Conservation (phyloP, 768 basidiomycete species). For the Boletus subcaerulescens region DNA sequence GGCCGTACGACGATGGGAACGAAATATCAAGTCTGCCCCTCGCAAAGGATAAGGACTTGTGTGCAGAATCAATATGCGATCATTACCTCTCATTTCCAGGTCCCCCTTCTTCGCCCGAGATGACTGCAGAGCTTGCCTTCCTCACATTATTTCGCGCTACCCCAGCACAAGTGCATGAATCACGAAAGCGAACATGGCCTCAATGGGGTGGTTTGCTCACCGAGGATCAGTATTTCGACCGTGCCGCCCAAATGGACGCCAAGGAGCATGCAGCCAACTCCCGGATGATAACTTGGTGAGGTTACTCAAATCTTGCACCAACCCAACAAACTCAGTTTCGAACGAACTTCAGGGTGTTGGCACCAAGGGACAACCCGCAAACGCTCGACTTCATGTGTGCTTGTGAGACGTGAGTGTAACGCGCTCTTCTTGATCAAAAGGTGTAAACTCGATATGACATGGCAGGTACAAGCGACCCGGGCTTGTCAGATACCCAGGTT, state of each 20-base stretch:
- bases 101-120: not conserved
- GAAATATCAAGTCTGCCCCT: too few relatives aligned
- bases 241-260: slow-evolving; percentile 38
- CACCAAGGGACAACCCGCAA: slow-evolving; percentile 46
- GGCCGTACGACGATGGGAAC: too few relatives aligned
- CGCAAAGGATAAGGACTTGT: too few relatives aligned
- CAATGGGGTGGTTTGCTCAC: slow-evolving; percentile 46
- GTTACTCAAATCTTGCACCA: not conserved
- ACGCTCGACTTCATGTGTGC: slow-evolving; percentile 56
- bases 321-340: not conserved
- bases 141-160: slow-evolving; percentile 50
- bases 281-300: slow-evolving; percentile 50
- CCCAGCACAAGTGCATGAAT: slow-evolving; percentile 40
- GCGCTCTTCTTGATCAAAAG: not conserved
- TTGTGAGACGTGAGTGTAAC: slow-evolving; percentile 54
- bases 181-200: slow-evolving; percentile 37
- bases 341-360: slow-evolving; percentile 48
- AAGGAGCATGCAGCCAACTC: slow-evolving; percentile 45
- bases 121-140: slow-evolving; percentile 15
- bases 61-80: not conserved
- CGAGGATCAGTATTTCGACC: slow-evolving; percentile 44
- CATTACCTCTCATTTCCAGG: not conserved
- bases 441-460: not conserved
- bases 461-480: slow-evolving; percentile 36
- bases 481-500: slow-evolving; percentile 26